Evolutionary conservation across 1,139 yeast genomes (phyloP).

Genomic region (Kluyveromyces sp.): DNA sequence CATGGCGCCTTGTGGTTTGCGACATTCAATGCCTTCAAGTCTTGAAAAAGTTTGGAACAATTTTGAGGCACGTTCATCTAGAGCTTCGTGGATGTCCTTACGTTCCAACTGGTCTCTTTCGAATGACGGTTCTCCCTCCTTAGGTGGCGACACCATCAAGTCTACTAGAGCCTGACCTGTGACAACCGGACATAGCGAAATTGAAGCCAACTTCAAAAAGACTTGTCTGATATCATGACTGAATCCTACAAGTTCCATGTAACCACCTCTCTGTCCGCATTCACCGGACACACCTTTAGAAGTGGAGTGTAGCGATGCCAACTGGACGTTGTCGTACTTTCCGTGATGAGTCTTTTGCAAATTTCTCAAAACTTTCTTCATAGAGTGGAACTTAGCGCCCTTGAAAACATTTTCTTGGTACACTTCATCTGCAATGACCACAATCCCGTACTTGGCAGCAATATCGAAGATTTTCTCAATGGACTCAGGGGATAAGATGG

Average conservation of each 20-base stretch:
- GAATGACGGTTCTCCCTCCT: slow-evolving; percentile 67
- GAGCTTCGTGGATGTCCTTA: slow-evolving; percentile 49
- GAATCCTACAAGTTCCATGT: slow-evolving; percentile 89
- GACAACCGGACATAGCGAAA: slow-evolving; percentile 87
- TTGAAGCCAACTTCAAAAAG: slow-evolving; percentile 78
- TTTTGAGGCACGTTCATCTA: slow-evolving; percentile 54
- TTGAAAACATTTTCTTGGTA: slow-evolving; percentile 86
- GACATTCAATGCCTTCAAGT: slow-evolving; percentile 79
- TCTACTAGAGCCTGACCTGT: slow-evolving; percentile 91
- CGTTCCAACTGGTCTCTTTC: slow-evolving; percentile 60
- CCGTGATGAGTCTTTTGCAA: slow-evolving; percentile 48
- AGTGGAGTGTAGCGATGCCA: slow-evolving; percentile 91
- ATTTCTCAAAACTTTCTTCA: slow-evolving; percentile 60
- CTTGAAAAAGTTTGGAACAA: slow-evolving; percentile 63
- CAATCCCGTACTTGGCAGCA: slow-evolving; percentile 79
- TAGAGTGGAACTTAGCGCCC: slow-evolving; percentile 51
- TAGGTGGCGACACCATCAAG: slow-evolving; percentile 89
- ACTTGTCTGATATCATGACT: slow-evolving; percentile 59
- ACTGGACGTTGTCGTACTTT: slow-evolving; percentile 65
- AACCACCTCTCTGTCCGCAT: slow-evolving; percentile 99
- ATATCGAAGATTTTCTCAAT: slow-evolving; percentile 65
- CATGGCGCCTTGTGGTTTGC: slow-evolving; percentile 95
- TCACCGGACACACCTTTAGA: slow-evolving; percentile 97
- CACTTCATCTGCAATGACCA: slow-evolving; percentile 95
- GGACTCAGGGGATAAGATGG: slow-evolving; percentile 58